These are phyloP conservation scores for Pseudopediastrum boryanum DNA, from an alignment of 139 green algal genomes.

Conservation along the genomic window DNA sequence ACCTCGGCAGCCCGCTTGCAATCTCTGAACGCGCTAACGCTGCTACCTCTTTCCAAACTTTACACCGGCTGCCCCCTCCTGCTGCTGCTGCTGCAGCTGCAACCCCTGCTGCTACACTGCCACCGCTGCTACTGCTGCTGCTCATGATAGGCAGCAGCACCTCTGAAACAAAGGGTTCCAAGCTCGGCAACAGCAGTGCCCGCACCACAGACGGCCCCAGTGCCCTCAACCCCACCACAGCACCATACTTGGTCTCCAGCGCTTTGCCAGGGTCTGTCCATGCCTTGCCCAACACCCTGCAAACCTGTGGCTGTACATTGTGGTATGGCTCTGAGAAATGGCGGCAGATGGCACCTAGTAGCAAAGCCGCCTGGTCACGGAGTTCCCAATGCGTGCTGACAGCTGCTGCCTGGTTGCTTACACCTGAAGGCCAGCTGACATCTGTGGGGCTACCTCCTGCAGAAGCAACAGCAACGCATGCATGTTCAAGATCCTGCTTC, in stretches of 20 bases:
- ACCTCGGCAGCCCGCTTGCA: too few species aligned
- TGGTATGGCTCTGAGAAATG: conserved; percentile 62
- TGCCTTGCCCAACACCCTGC: conserved; percentile 49
- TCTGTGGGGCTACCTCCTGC: too few species aligned
- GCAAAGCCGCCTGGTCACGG: conserved; percentile 60
- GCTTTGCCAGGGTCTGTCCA: conserved; percentile 53
- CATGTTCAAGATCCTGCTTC: too few species aligned
- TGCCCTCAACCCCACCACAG: conserved; percentile 47
- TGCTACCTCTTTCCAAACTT: neutral
- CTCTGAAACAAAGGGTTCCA: conserved; percentile 62
- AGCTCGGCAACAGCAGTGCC: conserved; percentile 76
- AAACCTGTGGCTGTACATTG: conserved; percentile 68
- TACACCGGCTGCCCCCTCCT: neutral
- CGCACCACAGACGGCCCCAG: conserved; percentile 68
- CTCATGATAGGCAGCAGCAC: conserved; percentile 46
- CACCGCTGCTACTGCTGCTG: neutral
- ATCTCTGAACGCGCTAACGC: too few species aligned
- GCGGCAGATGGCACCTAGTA: conserved; percentile 41
- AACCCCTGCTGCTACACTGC: neutral
- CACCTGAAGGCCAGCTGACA: too few species aligned
- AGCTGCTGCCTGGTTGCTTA: too few species aligned
- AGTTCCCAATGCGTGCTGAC: conserved; percentile 67
- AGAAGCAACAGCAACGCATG: too few species aligned
- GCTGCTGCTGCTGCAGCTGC: neutral
- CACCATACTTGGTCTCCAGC: conserved; percentile 62